Conservation (phyloP, 495 filamentous ascomycete genomes). For the Annulohypoxylon stygium region DNA sequence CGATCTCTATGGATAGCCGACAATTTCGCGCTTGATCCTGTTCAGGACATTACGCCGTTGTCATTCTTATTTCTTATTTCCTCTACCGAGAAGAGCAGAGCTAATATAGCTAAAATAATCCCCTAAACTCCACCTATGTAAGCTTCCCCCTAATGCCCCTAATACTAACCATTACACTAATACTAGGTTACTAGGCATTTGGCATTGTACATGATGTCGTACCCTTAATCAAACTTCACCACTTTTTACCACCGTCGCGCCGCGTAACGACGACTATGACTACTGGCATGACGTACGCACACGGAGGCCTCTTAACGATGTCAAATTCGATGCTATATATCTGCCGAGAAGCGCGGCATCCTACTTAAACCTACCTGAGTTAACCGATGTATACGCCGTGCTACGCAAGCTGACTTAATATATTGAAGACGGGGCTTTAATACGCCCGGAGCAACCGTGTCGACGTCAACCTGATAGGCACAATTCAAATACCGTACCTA, state of each 20-base stretch:
- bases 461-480: conserved; percentile 28
- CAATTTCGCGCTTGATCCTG: conserved; percentile 26
- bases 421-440: conserved; percentile 15
- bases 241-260: conserved; percentile 29
- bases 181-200: neutral
- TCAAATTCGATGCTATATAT: conserved; percentile 18
- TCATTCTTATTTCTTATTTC: conserved; percentile 3
- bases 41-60: conserved; percentile 24
- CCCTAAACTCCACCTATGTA: conserved; percentile 17
- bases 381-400: conserved; percentile 25
- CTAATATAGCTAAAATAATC: neutral
- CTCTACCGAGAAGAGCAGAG: conserved; percentile 12
- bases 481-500: conserved; percentile 29
- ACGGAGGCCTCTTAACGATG: conserved; percentile 30
- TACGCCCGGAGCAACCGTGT: conserved; percentile 26
- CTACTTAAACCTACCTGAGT: conserved; percentile 22
- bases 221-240: conserved; percentile 14
- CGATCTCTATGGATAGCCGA: conserved; percentile 37
- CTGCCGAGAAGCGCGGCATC: conserved; percentile 38
- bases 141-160: neutral
- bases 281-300: conserved; percentile 17
- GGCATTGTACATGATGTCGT: conserved; percentile 13
- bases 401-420: conserved; percentile 31
- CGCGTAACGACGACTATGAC: conserved; percentile 19
- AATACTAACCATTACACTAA: conserved; percentile 3